These are phyloP conservation scores for Pelargonium nanum DNA, from an alignment of 345 rosid species.

Conservation along the genomic window DNA sequence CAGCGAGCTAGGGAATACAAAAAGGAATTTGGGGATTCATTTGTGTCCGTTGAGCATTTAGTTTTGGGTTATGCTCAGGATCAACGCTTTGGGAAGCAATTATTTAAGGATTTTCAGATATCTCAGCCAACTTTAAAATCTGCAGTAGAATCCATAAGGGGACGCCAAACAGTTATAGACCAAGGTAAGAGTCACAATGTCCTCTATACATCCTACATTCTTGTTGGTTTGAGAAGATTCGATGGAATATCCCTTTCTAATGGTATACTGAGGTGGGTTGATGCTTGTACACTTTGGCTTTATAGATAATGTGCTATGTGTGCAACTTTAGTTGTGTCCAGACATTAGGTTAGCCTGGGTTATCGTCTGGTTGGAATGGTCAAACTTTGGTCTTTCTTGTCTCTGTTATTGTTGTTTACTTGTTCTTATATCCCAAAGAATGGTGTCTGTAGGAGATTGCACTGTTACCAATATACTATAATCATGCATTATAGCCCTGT, in stretches of 20 bases:
- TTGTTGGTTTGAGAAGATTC: not conserved
- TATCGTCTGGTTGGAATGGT: not conserved
- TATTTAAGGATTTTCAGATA: constrained; percentile 78
- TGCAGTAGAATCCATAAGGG: constrained; percentile 84
- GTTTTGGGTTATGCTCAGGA: constrained; percentile 77
- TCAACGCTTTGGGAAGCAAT: constrained; percentile 81
- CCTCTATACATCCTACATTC: not conserved
- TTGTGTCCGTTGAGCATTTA: constrained; percentile 90
- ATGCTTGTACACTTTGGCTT: not conserved
- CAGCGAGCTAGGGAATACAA: constrained; percentile 73
- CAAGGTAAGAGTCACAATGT: constrained; percentile 43
- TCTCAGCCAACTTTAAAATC: constrained; percentile 57
- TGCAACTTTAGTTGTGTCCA: not conserved
- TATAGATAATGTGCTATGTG: too few relatives aligned
- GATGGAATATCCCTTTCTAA: not conserved
- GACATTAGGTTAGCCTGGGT: not conserved
- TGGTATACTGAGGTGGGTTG: not conserved
- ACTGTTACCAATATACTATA: not conserved
- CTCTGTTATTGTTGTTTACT: not conserved
- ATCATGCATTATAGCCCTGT: not conserved
- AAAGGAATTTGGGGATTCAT: constrained; percentile 85
- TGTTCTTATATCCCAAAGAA: too few relatives aligned
- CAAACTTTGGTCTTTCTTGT: not conserved
- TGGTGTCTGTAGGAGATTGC: not conserved
- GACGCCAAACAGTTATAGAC: constrained; percentile 92